Evolutionary conservation across 768 basidiomycete species (phyloP).

Genomic region (Naematelia aurantialba): DNA sequence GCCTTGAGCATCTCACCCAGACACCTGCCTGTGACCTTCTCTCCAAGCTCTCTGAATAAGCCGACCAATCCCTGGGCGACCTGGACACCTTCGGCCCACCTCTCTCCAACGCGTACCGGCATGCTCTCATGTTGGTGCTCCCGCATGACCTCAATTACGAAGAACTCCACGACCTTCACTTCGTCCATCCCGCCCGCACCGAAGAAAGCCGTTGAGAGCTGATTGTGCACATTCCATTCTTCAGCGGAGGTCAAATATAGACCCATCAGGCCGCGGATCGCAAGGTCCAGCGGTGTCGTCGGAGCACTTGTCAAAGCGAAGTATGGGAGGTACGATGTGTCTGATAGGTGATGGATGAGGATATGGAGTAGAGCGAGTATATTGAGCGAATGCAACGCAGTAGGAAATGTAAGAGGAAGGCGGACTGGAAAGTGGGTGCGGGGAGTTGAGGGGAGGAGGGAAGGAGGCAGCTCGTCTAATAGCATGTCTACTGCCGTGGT

Average conservation of each 20-base stretch:
- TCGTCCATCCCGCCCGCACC: constrained; percentile 12
- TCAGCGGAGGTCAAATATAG: constrained; percentile 23
- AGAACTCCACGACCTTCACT: constrained; percentile 20
- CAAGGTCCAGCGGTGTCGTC: constrained; percentile 10
- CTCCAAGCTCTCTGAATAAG: constrained; percentile 12
- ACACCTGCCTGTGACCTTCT: constrained; percentile 9
- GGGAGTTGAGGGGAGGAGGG: constrained; percentile 4
- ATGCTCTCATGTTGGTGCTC: constrained; percentile 27
- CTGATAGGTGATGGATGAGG: constrained; percentile 4
- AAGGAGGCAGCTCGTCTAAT: constrained; percentile 1
- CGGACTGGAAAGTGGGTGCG: constrained; percentile 22
- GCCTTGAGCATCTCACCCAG: constrained; percentile 17
- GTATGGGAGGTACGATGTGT: constrained; percentile 15
- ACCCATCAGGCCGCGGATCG: constrained; percentile 22
- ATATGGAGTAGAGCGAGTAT: constrained; percentile 23
- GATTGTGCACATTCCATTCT: constrained; percentile 18
- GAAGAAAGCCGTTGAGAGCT: constrained; percentile 13
- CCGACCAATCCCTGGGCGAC: constrained; percentile 10
- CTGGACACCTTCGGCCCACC: constrained; percentile 13
- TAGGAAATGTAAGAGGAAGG: constrained; percentile 26
- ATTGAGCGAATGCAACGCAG: constrained; percentile 23
- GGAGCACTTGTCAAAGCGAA: constrained; percentile 5
- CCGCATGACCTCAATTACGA: constrained; percentile 19
- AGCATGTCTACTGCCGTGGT: neutral
- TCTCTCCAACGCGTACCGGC: constrained; percentile 19